Evolutionary conservation across 805 yeast species (phyloP).

Genomic region (Nakazawaea holstii): DNA sequence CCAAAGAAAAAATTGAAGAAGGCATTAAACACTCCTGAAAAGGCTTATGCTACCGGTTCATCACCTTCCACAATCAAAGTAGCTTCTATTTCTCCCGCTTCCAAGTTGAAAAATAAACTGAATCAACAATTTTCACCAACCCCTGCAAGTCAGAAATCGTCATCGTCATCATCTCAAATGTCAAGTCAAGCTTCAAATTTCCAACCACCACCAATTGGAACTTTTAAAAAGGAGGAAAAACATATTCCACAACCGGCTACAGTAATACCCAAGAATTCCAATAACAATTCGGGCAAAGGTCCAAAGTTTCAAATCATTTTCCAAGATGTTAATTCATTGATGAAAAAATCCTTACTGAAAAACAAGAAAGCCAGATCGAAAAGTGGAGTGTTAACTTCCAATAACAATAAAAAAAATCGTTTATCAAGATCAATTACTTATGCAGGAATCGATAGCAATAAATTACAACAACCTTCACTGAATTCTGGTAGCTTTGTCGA

Average conservation of each 20-base stretch:
- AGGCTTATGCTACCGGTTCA: not conserved
- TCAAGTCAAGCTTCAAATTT: not conserved
- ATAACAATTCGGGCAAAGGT: not conserved
- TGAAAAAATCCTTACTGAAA: conserved; percentile 5
- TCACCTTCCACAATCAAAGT: conserved; percentile 12
- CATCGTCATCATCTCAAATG: not conserved
- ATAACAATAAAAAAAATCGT: conserved; percentile 8
- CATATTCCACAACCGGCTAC: not conserved
- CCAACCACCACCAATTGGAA: conserved; percentile 12
- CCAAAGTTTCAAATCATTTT: conserved; percentile 10
- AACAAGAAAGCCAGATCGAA: conserved; percentile 8
- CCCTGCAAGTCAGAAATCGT: conserved; percentile 1
- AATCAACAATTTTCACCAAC: conserved; percentile 8
- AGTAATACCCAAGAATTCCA: not conserved
- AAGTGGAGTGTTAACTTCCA: conserved; percentile 7
- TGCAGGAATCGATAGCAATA: not conserved
- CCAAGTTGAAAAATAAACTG: conserved; percentile 6
- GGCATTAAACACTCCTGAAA: not conserved
- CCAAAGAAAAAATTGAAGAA: conserved; percentile 5
- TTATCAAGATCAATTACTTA: conserved; percentile 6
- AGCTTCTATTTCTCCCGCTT: conserved; percentile 6
- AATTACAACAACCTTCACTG: not conserved
- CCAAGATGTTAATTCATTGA: conserved; percentile 12
- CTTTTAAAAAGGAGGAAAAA: conserved; percentile 12
- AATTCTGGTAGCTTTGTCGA: not conserved